Conservation (phyloP, 2,329 filamentous ascomycete genomes). For the Fusarium sp. region DNA sequence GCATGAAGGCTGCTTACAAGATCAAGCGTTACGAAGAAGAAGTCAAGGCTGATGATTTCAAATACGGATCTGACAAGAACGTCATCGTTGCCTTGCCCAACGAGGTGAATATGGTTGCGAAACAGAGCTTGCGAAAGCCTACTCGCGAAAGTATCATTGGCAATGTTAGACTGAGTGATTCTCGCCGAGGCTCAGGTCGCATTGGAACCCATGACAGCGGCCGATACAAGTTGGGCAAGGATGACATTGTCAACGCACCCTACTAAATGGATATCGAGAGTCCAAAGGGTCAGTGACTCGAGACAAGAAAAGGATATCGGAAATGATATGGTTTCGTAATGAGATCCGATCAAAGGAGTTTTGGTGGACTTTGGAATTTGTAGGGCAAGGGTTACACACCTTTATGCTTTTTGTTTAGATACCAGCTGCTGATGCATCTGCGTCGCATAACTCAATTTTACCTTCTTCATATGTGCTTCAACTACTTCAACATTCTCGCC, state of each 20-base stretch:
- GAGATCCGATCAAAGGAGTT: slow-evolving; percentile 41
- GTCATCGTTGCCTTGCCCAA: slow-evolving; percentile 97
- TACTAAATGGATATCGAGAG: too few species aligned
- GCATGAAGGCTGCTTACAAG: slow-evolving; percentile 87
- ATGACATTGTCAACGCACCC: slow-evolving; percentile 84
- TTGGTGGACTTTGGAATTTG: slow-evolving; percentile 40
- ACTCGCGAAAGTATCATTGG: slow-evolving; percentile 93
- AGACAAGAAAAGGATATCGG: neutral
- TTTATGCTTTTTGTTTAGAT: slow-evolving; percentile 46
- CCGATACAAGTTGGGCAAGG: slow-evolving; percentile 79
- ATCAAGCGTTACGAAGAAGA: slow-evolving; percentile 97
- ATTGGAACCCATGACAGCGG: slow-evolving; percentile 67
- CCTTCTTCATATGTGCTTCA: neutral
- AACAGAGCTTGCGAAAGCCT: slow-evolving; percentile 84
- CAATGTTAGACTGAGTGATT: slow-evolving; percentile 62
- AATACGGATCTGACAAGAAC: slow-evolving; percentile 96
- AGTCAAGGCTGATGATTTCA: slow-evolving; percentile 98
- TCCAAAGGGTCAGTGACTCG: neutral
- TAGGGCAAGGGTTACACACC: slow-evolving; percentile 25
- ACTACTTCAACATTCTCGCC: neutral
- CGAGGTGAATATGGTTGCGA: slow-evolving; percentile 97
- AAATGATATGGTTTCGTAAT: slow-evolving; percentile 10
- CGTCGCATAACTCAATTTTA: slow-evolving; percentile 28
- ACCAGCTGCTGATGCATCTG: slow-evolving; percentile 41
- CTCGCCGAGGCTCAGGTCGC: slow-evolving; percentile 63